phyloP scores from a whole-genome alignment of 495 filamentous ascomycete genomes.

The Coniosporium apollinis region DNA sequence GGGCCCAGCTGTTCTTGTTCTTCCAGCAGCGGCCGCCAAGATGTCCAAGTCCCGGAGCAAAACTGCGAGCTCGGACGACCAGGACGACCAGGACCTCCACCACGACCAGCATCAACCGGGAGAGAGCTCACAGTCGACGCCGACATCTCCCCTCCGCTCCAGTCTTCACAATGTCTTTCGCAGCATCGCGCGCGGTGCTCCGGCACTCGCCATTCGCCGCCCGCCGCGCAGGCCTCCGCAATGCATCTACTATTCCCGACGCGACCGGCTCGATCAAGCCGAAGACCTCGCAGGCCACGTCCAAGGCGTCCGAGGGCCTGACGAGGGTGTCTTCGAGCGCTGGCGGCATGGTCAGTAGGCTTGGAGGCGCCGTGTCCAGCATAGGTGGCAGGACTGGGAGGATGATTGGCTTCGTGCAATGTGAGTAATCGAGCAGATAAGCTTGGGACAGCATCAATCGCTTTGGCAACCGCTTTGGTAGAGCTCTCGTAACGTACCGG shows the following conservation, averaged over 20 bases:
- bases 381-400: slow-evolving; percentile 75
- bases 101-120: too few relatives aligned
- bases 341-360: slow-evolving; percentile 56
- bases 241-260: slow-evolving; percentile 52
- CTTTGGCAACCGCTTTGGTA: too few relatives aligned
- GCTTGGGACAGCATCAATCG: slow-evolving; percentile 7
- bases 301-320: slow-evolving; percentile 73
- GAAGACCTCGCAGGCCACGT: slow-evolving; percentile 42
- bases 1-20: too few relatives aligned
- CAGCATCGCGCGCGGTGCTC: slow-evolving; percentile 40
- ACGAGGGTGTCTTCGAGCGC: slow-evolving; percentile 67
- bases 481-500: too few relatives aligned
- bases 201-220: slow-evolving; percentile 41
- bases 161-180: slow-evolving; percentile 26
- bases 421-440: slow-evolving; percentile 47
- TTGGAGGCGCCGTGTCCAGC: slow-evolving; percentile 50
- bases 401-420: slow-evolving; percentile 65
- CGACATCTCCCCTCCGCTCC: slow-evolving; percentile 6
- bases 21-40: too few relatives aligned
- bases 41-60: too few relatives aligned
- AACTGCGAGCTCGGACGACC: too few relatives aligned
- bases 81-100: too few relatives aligned
- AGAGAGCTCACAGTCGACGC: too few relatives aligned
- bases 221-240: slow-evolving; percentile 39
- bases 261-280: slow-evolving; percentile 49